Conservation (phyloP, 1,139 yeast genomes). For the Suhomyces bokatorum region DNA sequence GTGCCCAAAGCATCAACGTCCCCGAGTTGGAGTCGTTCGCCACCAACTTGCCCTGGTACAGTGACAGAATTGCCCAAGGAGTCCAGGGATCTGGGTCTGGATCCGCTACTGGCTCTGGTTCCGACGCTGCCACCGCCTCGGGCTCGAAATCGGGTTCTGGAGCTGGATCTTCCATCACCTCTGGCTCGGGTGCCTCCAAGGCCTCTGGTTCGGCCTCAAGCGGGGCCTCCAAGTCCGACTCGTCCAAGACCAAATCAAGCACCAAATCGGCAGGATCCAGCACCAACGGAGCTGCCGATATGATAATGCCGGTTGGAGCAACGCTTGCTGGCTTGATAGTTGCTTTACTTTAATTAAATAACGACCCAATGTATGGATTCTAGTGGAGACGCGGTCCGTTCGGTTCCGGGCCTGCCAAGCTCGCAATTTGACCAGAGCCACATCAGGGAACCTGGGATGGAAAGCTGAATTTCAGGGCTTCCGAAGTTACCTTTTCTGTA, state of each 20-base stretch:
- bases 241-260: not conserved
- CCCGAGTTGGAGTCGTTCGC: constrained; percentile 33
- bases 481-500: not conserved
- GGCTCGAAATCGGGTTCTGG: constrained; percentile 4
- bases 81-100: constrained; percentile 14
- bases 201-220: not conserved
- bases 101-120: constrained; percentile 11
- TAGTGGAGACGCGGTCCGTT: not conserved
- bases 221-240: not conserved
- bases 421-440: too few species aligned
- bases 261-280: not conserved
- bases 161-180: not conserved
- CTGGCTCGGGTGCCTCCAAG: constrained; percentile 3
- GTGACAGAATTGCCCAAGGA: constrained; percentile 23
- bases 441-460: not conserved
- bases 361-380: not conserved
- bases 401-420: not conserved
- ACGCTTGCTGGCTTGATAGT: constrained; percentile 12
- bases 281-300: constrained; percentile 6
- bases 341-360: constrained; percentile 9
- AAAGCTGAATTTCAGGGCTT: not conserved
- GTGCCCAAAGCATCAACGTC: constrained; percentile 19
- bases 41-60: constrained; percentile 43
- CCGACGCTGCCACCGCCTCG: constrained; percentile 3
- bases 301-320: constrained; percentile 11